Base-by-base conservation (phyloP, 257 asterid species). In the Mentha longifolia region DNA sequence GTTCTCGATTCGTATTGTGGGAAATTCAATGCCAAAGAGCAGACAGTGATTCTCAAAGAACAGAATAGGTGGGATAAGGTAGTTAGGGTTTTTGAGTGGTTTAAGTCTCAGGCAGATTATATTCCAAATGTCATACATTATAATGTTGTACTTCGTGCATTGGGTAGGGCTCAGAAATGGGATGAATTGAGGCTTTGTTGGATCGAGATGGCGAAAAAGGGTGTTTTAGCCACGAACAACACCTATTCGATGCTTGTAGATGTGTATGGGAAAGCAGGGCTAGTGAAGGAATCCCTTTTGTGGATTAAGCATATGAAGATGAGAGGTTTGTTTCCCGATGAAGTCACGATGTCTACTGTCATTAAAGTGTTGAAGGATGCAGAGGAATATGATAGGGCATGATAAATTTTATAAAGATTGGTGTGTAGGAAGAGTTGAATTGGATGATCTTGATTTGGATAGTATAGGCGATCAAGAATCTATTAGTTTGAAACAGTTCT, bases 121-220 rank as follows among this genome's bases (percentile, higher is more conserved):
- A 73, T 65, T 55, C 96, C 91, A 8, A 93, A 94, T 79, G 96
- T 87, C n/a, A 86, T 94, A 79, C 98, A 94, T 77, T 94, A 91
- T 58, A 94, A 94, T 69, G 90, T 94, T 7, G 95, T 94, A 76
- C 94, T 94, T 64, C 82, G 97, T 8, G 79, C 92, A 0, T 69
- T 94, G 69, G 98, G 98, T 61, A 78, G 88, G 67, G 96, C 98
- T 41, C 79, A 77, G 73, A 89, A 81, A 84, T 94, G 98, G 98
- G 98, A 91, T 74, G 91, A 91, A 47, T 77, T 94, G 86, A 87
- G 98, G 80, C 96, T 87, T n/a, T 87, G 92, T 74, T 93, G 98
- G 98, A 82, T 91, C 74, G 96, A 92, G 39, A 92, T 92, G 98
- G 95, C 97, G 0, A 85, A 88, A 61, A 76, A 64, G 35, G 84